Conservation (phyloP, 352 stramenopile species). For the Phytophthora crassamura region DNA sequence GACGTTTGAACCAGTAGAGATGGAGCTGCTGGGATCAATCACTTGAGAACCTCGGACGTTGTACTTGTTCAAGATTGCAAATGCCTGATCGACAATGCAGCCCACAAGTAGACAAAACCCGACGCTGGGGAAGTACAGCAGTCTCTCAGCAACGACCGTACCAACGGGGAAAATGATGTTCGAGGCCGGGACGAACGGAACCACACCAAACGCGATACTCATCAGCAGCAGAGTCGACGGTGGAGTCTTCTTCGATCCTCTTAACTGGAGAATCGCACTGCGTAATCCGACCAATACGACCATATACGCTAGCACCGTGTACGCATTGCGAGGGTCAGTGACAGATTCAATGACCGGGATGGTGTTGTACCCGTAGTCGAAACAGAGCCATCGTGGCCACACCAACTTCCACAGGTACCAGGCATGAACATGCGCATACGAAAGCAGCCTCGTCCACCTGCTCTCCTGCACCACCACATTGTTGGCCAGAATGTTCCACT, state of each 20-base stretch:
- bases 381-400: constrained; percentile 87
- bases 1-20: too few relatives aligned
- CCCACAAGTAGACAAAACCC: constrained; percentile 78
- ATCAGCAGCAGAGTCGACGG: constrained; percentile 50
- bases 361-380: constrained; percentile 93
- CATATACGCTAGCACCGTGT: constrained; percentile 69
- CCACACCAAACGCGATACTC: constrained; percentile 72
- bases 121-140: constrained; percentile 93
- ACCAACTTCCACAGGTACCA: constrained; percentile 92
- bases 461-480: constrained; percentile 66
- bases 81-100: constrained; percentile 40
- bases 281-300: constrained; percentile 42
- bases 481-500: constrained; percentile 91
- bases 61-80: constrained; percentile 34
- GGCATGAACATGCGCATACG: constrained; percentile 87
- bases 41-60: background rate
- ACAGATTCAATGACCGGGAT: constrained; percentile 72
- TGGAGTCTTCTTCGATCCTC: constrained; percentile 11
- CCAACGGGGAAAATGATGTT: constrained; percentile 93
- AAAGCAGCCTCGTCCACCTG: constrained; percentile 53
- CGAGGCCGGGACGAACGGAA: constrained; percentile 92
- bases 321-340: constrained; percentile 63
- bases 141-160: constrained; percentile 89
- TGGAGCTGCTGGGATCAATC: too few relatives aligned
- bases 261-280: constrained; percentile 19